Conservation (phyloP, 2,329 filamentous ascomycete genomes). For the Didymella lethalis region DNA sequence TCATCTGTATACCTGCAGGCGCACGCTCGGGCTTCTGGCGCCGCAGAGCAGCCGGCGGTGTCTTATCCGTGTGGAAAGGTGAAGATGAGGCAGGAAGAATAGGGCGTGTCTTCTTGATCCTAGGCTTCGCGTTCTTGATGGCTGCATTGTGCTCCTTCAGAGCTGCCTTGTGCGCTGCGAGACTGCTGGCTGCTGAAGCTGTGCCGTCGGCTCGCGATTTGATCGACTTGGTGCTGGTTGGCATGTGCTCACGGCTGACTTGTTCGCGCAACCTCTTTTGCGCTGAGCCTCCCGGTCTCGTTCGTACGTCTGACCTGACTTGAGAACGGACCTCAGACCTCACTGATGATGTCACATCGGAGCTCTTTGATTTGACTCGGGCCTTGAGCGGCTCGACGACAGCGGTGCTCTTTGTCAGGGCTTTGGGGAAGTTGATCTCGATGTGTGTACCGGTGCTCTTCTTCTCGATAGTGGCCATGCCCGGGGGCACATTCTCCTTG, state of each 20-base stretch:
- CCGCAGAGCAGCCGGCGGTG: slow-evolving; percentile 47
- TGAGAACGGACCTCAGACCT: slow-evolving; percentile 21
- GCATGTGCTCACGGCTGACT: slow-evolving; percentile 39
- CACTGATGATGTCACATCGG: slow-evolving; percentile 27
- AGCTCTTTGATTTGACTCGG: slow-evolving; percentile 24
- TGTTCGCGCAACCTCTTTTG: slow-evolving; percentile 49
- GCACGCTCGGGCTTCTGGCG: slow-evolving; percentile 35
- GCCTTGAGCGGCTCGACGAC: slow-evolving; percentile 30
- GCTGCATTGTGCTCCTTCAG: slow-evolving; percentile 34
- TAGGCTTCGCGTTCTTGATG: slow-evolving; percentile 39
- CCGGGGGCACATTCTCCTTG: slow-evolving; percentile 70
- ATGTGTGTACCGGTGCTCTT: slow-evolving; percentile 41
- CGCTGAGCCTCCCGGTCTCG: slow-evolving; percentile 33
- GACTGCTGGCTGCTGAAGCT: slow-evolving; percentile 37
- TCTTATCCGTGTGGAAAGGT: slow-evolving; percentile 48
- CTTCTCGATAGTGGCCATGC: slow-evolving; percentile 41
- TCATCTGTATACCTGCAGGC: slow-evolving; percentile 43
- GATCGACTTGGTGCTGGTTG: slow-evolving; percentile 43
- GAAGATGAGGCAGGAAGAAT: slow-evolving; percentile 43
- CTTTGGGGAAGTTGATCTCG: slow-evolving; percentile 44
- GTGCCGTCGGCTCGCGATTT: slow-evolving; percentile 41
- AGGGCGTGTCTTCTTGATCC: slow-evolving; percentile 30
- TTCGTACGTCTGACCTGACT: slow-evolving; percentile 29
- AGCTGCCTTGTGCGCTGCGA: slow-evolving; percentile 28
- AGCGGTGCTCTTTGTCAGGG: slow-evolving; percentile 34